Base-by-base conservation (phyloP, 208 protist species). In the Acanthamoeba sp. region DNA sequence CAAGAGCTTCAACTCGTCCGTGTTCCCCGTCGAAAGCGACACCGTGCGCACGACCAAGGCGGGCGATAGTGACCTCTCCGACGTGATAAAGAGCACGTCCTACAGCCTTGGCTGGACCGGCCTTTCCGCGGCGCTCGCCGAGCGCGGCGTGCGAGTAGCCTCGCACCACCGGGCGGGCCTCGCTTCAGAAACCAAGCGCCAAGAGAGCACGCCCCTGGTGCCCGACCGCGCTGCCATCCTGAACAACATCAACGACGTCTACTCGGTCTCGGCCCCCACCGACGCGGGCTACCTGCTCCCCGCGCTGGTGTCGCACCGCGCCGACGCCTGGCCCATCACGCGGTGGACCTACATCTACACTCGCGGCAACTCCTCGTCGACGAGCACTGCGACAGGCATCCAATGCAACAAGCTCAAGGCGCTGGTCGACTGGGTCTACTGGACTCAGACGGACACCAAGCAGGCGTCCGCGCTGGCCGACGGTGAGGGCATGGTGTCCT, bases 101-200 rank as follows among this genome's bases (percentile, higher is more conserved):
- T 88, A 88, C 78, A 88, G 78, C 78, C 59, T 88, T 27, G 78
- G 78, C 34, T 88, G 48, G 45, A 32, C 27, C 27, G 78, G 40
- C 6, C 40, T 62, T 24, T 50, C 78, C 18, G 22, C 24, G 27
- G 45, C 45, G 29, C 40, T 88, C 24, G 22, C 40, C 27, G 40
- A 38, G 45, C 45, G 78, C 36, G 22, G 14, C 40, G 4, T 59
- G 16, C n/a, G n/a, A 10, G 22, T 59, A 24, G 48, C 40, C 3
- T 32, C 4, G 9, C 40, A 62, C 78, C 27, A 34, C 78, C 48
- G 78, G 40, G 10, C 16, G 10, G n/a, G 22, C 12, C 18, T 55
- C 42, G 14, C 12, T 27, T 6, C 12, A 6, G 71, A 18, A 24
- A 10, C 71, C 71, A 48, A 22, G 32, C 36, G 32, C 22, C 24